Base-by-base conservation (phyloP, 208 protist genomes). In the Trypanosoma avium region DNA sequence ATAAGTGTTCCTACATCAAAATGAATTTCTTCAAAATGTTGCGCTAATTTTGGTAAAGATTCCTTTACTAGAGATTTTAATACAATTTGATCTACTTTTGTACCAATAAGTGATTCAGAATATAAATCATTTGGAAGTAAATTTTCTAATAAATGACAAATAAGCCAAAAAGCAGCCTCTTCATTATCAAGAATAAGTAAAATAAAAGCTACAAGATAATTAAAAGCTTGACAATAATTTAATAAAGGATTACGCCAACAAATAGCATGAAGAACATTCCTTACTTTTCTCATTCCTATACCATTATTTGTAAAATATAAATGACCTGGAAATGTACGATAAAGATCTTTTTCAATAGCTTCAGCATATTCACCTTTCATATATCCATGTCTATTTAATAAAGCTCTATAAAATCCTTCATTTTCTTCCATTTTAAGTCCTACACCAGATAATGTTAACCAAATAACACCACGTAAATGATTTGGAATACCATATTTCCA, bases 201-300 rank as follows among this genome's bases (percentile, higher is more conserved):
- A 35, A 84, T 46, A 45, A 88, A 79, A 7, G 71, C 85, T 7
- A 76, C 79, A 9, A 92, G 47, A 40, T 78, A 92, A 61, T 92
- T 92, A 62, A 92, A 88, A 45, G 81, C 88, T 62, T 92, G 85
- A 57, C 85, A 92, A 69, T 92, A 92, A 55, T 79, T 79, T 7
- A 92, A 53, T n/a, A 92, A 64, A 30, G 85, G 85, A 36, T 92
- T 88, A 33, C 85, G 81, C 82, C 76, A 85, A 72, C 80, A 92
- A 48, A 92, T 64, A 15, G 82, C 85, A 71, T 92, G 85, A 40
- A 92, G 73, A 0, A 92, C 75, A 47, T 84, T 84, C 0, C 67
- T 61, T 43, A 82, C 67, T 50, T 86, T 92, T 58, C 73, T 72
- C 8, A 77, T 67, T 3, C 85, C 85, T 2, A 84, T 72, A 15